Evolutionary conservation across 805 yeast species (phyloP).

Genomic region (Starmerella kuoi): DNA sequence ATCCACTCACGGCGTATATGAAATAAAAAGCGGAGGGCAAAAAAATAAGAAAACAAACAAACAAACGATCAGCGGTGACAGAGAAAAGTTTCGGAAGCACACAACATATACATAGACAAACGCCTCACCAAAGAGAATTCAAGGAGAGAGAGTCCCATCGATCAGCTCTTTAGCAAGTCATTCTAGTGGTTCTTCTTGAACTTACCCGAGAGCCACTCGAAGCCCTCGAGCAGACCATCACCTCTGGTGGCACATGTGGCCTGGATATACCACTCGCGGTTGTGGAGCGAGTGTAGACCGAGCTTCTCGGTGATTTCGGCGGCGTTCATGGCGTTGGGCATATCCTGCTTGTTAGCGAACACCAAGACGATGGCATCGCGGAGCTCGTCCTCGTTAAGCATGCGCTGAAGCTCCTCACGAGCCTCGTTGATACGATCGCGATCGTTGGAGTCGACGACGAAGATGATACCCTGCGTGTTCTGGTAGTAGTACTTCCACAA

Average conservation of each 20-base stretch:
- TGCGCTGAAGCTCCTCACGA: constrained; percentile 94
- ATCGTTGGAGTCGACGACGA: constrained; percentile 95
- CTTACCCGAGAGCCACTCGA: constrained; percentile 90
- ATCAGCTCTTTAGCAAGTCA: no score
- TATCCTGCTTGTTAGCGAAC: constrained; percentile 96
- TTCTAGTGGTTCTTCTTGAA: constrained; percentile 56
- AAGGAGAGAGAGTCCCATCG: no score
- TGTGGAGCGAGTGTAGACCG: constrained; percentile 93
- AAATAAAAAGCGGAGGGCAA: no score
- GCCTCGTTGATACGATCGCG: constrained; percentile 97
- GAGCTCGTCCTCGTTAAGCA: constrained; percentile 96
- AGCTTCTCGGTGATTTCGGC: constrained; percentile 96
- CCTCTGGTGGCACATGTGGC: constrained; percentile 99
- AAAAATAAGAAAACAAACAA: no score
- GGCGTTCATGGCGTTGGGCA: constrained; percentile 98
- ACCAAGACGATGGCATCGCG: constrained; percentile 91
- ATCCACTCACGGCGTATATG: no score
- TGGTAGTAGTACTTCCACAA: constrained; percentile 98
- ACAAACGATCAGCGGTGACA: no score
- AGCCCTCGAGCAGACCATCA: constrained; percentile 95
- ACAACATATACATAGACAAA: no score
- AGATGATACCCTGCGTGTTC: constrained; percentile 96
- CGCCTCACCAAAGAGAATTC: no score
- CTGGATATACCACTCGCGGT: constrained; percentile 98
- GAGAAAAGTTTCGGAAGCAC: no score